Conservation (phyloP, 345 rosid genomes). For the Crucihimalaya himalaica region DNA sequence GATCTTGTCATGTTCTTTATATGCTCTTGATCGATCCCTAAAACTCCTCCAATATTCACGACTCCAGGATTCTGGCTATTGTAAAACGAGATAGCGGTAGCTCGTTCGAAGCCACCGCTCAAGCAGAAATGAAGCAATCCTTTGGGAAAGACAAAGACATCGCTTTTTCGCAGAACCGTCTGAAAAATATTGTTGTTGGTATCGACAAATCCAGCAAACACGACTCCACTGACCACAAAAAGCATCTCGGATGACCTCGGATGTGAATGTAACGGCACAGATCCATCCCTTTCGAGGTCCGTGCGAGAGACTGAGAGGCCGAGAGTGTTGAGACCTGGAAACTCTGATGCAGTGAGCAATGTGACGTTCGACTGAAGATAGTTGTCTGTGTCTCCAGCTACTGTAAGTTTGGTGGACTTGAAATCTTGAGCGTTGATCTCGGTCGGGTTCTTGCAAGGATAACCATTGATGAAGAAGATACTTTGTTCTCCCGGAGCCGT, state of each 20-base stretch:
- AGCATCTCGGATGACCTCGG: conserved; percentile 79
- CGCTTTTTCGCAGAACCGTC: conserved; percentile 53
- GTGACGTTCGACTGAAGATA: conserved; percentile 46
- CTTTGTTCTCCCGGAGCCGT: conserved; percentile 40
- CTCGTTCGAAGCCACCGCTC: conserved; percentile 59
- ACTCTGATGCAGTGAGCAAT: conserved; percentile 60
- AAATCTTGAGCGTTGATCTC: conserved; percentile 61
- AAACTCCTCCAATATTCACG: conserved; percentile 48
- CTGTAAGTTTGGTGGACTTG: conserved; percentile 53
- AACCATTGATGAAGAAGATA: conserved; percentile 63
- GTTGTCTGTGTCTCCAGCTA: conserved; percentile 63
- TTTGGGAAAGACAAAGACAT: conserved; percentile 66
- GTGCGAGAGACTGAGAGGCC: conserved; percentile 76
- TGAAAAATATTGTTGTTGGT: conserved; percentile 56
- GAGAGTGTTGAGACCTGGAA: conserved; percentile 83
- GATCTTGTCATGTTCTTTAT: conserved; percentile 39
- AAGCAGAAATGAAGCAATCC: conserved; percentile 69
- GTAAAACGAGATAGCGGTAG: conserved; percentile 54
- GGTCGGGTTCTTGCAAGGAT: conserved; percentile 68
- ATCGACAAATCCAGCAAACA: conserved; percentile 73
- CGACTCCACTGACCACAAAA: conserved; percentile 55
- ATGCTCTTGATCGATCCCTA: conserved; percentile 38
- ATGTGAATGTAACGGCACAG: conserved; percentile 64
- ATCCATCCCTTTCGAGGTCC: conserved; percentile 64
- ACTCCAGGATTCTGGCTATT: conserved; percentile 86